Base-by-base conservation (phyloP, 768 basidiomycete species). In the Amanita phalloides region DNA sequence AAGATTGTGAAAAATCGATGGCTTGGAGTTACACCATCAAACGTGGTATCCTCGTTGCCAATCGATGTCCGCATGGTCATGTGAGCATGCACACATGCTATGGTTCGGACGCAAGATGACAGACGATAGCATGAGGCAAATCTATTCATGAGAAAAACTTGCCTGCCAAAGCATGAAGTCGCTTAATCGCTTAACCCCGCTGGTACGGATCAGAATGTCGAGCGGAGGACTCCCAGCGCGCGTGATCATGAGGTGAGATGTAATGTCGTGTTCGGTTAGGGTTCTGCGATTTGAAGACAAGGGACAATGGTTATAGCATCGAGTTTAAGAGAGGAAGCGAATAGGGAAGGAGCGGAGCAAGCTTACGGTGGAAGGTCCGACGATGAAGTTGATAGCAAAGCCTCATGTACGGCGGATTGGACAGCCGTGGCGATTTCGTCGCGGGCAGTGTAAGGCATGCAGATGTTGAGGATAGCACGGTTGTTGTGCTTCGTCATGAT, bases 111-210 rank as follows among this genome's bases (percentile, higher is more conserved):
- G 14, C 26, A 33, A 33, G 4, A 33, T 13, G 33, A 5, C 33
- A 13, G 32, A 32, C 32, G 32, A 11, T 32, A 32, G 32, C 32
- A 32, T 32, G 10, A 33, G 33, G 33, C 10, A 33, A 33, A 4
- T 33, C 33, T 33, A 33, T 33, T 11, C 11, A 33, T 33, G 33
- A 33, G 4, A 33, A 33, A 33, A 2, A 68, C 80, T 53, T 52
- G 88, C 94, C 87, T 99, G 96, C 96, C 95, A 99, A 13, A 94
- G 78, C 62, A 97, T 65, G 62, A 83, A 99, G 58, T 96, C 91
- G 60, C 89, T 91, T 21, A 96, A 67, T 3, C 92, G 76, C 53
- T 79, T 84, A 4, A 95, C 96, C 9, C 93, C 91, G 47, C 90
- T 92, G 0, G 94, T 96, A 38, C 96, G 79, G 20, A 99, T 72